phyloP scores from a whole-genome alignment of 495 filamentous ascomycete species.

The Neurospora sp. region DNA sequence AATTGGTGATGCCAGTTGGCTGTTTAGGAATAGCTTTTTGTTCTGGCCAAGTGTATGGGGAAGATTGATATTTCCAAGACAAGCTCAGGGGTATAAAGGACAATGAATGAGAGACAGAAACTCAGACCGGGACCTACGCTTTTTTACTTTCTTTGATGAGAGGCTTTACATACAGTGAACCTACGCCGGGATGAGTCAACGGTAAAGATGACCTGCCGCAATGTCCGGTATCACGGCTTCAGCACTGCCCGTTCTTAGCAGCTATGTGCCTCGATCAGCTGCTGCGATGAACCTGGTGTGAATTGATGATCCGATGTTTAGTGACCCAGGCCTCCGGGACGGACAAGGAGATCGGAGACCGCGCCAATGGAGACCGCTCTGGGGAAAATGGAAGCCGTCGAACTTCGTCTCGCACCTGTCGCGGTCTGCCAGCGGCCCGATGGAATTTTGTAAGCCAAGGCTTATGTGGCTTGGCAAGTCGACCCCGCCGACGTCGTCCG shows the following conservation, averaged over 20 bases:
- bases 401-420: not conserved
- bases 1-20: not conserved
- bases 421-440: not conserved
- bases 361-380: not conserved
- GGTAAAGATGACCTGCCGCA: not conserved
- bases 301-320: not conserved
- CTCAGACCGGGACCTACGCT: conserved; percentile 5
- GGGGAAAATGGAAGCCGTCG: not conserved
- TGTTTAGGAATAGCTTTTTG: not conserved
- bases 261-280: not conserved
- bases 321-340: not conserved
- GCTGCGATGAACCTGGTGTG: not conserved
- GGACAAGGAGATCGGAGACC: not conserved
- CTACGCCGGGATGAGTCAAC: conserved; percentile 2
- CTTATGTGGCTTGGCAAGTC: not conserved
- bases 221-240: not conserved
- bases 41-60: not conserved
- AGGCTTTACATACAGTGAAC: not conserved
- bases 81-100: not conserved
- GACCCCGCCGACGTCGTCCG: conserved; percentile 11
- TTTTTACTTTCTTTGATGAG: not conserved
- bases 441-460: not conserved
- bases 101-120: not conserved
- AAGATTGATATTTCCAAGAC: not conserved
- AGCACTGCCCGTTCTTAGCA: not conserved